These are phyloP conservation scores for Chytriomyces sp. DNA, from an alignment of 192 early-diverging fungal species.

Conservation along the genomic window DNA sequence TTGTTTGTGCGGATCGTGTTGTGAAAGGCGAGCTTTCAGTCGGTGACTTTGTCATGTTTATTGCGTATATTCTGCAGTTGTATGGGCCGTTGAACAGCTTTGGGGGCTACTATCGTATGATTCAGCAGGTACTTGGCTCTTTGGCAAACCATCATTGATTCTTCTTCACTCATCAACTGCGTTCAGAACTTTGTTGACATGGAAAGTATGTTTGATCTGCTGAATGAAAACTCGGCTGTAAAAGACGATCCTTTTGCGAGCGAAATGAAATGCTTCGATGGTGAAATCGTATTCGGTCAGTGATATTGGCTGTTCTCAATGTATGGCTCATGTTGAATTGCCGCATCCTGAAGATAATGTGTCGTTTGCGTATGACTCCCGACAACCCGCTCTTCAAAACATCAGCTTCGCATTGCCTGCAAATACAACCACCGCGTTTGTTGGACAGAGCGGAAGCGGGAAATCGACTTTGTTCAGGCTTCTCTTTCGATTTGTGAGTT, in stretches of 20 bases:
- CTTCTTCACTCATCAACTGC: background rate
- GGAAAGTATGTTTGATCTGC: slow-evolving; percentile 92
- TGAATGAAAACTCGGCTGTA: slow-evolving; percentile 70
- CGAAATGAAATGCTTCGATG: slow-evolving; percentile 60
- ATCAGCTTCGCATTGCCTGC: slow-evolving; percentile 72
- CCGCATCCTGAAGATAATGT: no score
- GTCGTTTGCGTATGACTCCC: slow-evolving; percentile 73
- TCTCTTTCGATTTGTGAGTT: slow-evolving; percentile 37
- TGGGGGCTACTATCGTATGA: slow-evolving; percentile 91
- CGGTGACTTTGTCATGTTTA: slow-evolving; percentile 86
- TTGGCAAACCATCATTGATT: slow-evolving; percentile 1
- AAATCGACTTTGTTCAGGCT: slow-evolving; percentile 53
- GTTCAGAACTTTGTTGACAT: slow-evolving; percentile 72
- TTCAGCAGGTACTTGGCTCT: slow-evolving; percentile 66
- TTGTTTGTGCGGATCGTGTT: slow-evolving; percentile 84
- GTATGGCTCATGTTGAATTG: no score
- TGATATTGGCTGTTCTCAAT: no score
- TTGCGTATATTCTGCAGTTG: slow-evolving; percentile 88
- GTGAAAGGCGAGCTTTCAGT: slow-evolving; percentile 71
- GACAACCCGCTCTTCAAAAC: slow-evolving; percentile 66
- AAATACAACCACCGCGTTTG: slow-evolving; percentile 77
- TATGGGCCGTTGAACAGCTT: slow-evolving; percentile 88
- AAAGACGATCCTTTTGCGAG: slow-evolving; percentile 69
- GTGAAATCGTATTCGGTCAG: slow-evolving; percentile 67
- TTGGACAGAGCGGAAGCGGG: slow-evolving; percentile 80